Conservation (phyloP, 768 basidiomycete genomes). For the Lactarius akahatsu region DNA sequence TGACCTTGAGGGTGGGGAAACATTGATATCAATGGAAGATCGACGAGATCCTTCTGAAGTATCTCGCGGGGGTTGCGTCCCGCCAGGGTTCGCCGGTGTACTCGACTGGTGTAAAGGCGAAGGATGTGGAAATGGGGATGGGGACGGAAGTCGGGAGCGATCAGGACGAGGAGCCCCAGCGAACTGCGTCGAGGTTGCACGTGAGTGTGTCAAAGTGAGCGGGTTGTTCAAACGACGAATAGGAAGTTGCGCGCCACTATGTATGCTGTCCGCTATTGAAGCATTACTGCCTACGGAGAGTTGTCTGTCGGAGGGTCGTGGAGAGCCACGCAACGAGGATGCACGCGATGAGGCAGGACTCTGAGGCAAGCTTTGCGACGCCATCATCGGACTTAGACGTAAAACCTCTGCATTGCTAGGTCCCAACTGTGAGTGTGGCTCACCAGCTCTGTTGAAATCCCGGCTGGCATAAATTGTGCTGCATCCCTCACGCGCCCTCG, state of each 20-base stretch:
- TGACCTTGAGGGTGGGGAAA: conserved; percentile 8
- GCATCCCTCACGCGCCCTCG: not conserved
- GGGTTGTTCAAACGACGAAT: conserved; percentile 1
- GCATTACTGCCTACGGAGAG: not conserved
- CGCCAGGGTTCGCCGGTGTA: not conserved
- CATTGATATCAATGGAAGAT: not conserved
- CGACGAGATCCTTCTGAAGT: not conserved
- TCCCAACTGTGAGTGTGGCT: not conserved
- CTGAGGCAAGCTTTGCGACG: not conserved
- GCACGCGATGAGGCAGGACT: not conserved
- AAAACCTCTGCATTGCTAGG: not conserved
- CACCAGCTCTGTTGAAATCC: not conserved
- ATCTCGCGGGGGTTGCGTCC: not conserved
- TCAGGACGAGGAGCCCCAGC: not conserved
- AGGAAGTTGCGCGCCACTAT: not conserved
- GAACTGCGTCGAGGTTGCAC: conserved; percentile 6
- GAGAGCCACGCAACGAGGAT: not conserved
- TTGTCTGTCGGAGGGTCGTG: not conserved
- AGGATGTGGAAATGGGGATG: not conserved
- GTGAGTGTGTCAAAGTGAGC: not conserved
- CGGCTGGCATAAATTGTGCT: conserved; percentile 3
- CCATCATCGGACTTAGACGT: not conserved
- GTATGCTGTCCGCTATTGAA: not conserved
- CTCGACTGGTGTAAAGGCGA: not conserved
- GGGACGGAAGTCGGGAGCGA: not conserved